These are phyloP conservation scores for Verticillium isaacii DNA, from an alignment of 2,329 filamentous ascomycete species.

Conservation along the genomic window DNA sequence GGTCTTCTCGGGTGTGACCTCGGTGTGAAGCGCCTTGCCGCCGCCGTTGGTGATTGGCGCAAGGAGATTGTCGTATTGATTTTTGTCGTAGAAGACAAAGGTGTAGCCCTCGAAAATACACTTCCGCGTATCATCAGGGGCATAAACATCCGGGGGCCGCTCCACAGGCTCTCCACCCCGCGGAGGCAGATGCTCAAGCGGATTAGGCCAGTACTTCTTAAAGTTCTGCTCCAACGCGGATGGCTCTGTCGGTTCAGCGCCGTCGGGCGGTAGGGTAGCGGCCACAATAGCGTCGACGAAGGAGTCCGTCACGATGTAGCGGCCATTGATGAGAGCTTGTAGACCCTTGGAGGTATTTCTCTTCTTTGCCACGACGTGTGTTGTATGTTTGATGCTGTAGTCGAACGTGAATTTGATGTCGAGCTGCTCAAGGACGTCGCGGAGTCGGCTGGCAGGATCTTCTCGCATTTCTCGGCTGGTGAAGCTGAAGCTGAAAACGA, in stretches of 20 bases:
- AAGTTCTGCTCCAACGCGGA: conserved; percentile 74
- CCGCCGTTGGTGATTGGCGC: conserved; percentile 72
- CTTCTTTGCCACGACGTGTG: conserved; percentile 84
- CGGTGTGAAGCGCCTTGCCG: conserved; percentile 72
- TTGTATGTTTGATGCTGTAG: conserved; percentile 67
- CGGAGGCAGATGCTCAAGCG: conserved; percentile 66
- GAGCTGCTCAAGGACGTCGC: conserved; percentile 68
- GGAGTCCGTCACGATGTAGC: conserved; percentile 66
- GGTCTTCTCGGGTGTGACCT: conserved; percentile 58
- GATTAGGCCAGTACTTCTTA: conserved; percentile 70
- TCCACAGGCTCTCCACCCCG: conserved; percentile 70
- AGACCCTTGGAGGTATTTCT: conserved; percentile 85
- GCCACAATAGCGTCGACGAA: conserved; percentile 70
- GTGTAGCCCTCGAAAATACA: conserved; percentile 82
- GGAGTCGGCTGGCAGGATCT: conserved; percentile 58
- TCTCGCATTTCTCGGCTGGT: conserved; percentile 65
- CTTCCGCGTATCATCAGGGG: conserved; percentile 59
- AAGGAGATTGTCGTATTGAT: conserved; percentile 71
- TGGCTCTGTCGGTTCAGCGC: conserved; percentile 41
- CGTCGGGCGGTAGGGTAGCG: conserved; percentile 46
- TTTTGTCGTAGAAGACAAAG: conserved; percentile 77
- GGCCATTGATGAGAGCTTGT: conserved; percentile 78
- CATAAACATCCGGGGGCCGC: conserved; percentile 63
- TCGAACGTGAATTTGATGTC: conserved; percentile 81
- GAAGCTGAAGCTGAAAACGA: conserved; percentile 78